phyloP scores from a whole-genome alignment of 176 grass and related monocot genomes.

The Thinopyrum elongatum region DNA sequence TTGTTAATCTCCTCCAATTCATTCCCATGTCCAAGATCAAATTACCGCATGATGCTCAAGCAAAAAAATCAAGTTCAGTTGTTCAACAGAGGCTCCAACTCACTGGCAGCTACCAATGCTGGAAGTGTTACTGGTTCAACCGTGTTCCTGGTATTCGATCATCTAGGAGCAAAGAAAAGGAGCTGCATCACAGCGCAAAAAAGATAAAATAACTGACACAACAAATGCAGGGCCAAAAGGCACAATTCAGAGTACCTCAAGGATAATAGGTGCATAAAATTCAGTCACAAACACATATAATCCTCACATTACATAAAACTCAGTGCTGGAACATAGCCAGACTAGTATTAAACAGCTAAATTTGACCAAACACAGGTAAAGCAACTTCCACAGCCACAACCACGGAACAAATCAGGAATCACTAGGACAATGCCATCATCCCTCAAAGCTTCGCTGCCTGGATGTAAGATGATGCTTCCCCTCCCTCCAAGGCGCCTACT shows the following conservation, averaged over 20 bases:
- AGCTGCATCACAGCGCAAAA: too few relatives aligned
- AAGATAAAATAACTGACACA: too few relatives aligned
- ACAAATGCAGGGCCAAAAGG: too few relatives aligned
- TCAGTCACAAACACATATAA: not conserved
- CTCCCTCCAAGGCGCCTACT: slow-evolving; percentile 18
- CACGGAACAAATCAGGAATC: not conserved
- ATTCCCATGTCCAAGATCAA: too few relatives aligned
- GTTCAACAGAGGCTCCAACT: too few relatives aligned
- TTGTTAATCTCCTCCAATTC: too few relatives aligned
- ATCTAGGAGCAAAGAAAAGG: too few relatives aligned
- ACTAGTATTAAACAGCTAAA: not conserved
- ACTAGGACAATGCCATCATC: not conserved
- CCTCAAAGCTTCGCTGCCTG: rapidly evolving
- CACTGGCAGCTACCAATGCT: too few relatives aligned
- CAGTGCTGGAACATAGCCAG: not conserved
- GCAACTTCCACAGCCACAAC: not conserved
- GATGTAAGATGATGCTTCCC: not conserved
- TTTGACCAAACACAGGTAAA: not conserved
- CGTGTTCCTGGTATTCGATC: too few relatives aligned
- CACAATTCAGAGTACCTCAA: not conserved
- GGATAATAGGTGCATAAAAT: not conserved
- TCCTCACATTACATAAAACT: not conserved
- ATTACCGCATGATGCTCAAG: too few relatives aligned
- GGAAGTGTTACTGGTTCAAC: too few relatives aligned
- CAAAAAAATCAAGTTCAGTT: too few relatives aligned